Evolutionary conservation across 306 rosid genomes (phyloP), one percentile per base, ranked within the genome.

Genomic region (Cucurbita ficifolia): DNA sequence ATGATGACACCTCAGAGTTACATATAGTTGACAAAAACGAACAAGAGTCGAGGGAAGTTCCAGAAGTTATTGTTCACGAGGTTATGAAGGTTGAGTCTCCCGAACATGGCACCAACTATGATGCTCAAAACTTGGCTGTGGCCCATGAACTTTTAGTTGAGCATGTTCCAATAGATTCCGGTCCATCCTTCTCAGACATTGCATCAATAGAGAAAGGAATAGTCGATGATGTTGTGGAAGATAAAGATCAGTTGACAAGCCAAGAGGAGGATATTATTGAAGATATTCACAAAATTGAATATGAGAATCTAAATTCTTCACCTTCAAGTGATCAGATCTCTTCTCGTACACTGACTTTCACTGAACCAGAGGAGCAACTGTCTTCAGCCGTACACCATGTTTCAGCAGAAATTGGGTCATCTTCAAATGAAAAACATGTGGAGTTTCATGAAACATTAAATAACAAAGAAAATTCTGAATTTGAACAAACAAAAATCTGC

Each of bases 1-100:
- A 70, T 72, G 77, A 69, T 76, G 52, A 79, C 77, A 81, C 95
- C 76, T 72, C 89, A 2, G 64, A 57, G 70, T 75, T 51, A 62
- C 76, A 62, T 55, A 68, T 60, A 57, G 83, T 60, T 46, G 79
- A 76, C 2, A 79, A 77, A 79, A 52, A 46, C 80, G 83, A 73
- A 40, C 40, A 46, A 55, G 77, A 74, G 72, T 71, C 79, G 9
- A 77, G 70, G 79, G 76, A 77, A 50, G 80, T 78, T 75, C 38
- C 53, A 29, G 86, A 82, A 79, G 67, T 72, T 17, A 61, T 61
- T 55, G 80, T 72, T 59, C 67, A 59, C 61, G 76, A 61, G 55
- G 63, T 56, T 76, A 24, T 79, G 17, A 71, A 56, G 74, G 68
- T 56, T 46, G 78, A 78, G 75, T 52, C 77, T 69, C 77, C 86